Evolutionary conservation across 164 flowering plant species (phyloP), one percentile per base, ranked within the genome.

Genomic region (Aristolochia fimbriata): DNA sequence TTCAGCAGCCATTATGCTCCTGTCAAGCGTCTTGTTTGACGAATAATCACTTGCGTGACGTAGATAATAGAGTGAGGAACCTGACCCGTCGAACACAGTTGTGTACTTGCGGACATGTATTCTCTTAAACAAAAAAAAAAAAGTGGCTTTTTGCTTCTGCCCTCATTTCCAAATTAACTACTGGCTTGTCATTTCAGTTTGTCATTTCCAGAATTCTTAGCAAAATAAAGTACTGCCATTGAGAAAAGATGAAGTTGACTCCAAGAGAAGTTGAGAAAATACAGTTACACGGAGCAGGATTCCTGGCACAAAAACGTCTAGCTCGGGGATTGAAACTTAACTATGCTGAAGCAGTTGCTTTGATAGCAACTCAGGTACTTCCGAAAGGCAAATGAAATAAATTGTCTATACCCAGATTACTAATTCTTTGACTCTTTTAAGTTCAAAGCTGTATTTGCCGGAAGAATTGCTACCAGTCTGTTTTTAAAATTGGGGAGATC

Each of bases 301-400:
- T 72, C 62, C 84, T 94, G 13, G 99, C 96, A 0, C 99, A 94
- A 70, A 94, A 94, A 80, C 96, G 93, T 59, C 84, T 94, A 17
- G 96, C 97, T 66, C 87, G 91, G 22, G 99, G 96, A 3, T 61
- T 79, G 47, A 63, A 76, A 74, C 96, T 94, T 23, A 94, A 90
- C 71, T 80, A 86, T 71, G 63, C 84, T 20, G 99, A 94, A 78
- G 85, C 96, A 33, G 88, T 80, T 3, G 99, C 99, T 24, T 89
- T 94, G 56, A 85, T 94, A 37, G 97, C 96, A 15, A 66, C 89
- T 31, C 99, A 90, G 96, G 99, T 88, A 62, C 30, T 25, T 30
- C 15, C 23, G 56, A 24, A 11, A 16, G 9, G 23, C 10, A 2
- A 22, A 2, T 52, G 56, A 11, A 24, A 49, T 52, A 10, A n/a